Base-by-base conservation (phyloP, 805 yeast genomes). In the Candida maris region DNA sequence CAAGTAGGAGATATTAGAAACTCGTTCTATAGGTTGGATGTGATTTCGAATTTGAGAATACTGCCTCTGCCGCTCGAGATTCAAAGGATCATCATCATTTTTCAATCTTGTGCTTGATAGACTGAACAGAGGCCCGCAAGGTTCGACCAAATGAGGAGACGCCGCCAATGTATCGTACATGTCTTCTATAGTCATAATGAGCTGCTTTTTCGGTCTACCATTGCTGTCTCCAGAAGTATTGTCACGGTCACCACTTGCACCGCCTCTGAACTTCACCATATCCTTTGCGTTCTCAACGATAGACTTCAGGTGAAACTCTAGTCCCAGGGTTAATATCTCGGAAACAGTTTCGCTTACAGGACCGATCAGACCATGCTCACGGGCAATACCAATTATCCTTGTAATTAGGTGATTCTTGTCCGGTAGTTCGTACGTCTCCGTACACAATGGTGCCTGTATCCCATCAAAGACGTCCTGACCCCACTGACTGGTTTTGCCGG, bases 391-490 rank as follows among this genome's bases (percentile, higher is more conserved):
- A 15, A 80, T 62, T 70, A 93, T 79, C 35, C 88, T 70, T 9
- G 79, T 65, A 35, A 77, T 74, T 30, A 93, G 60, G 25, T 71
- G 72, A 30, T 80, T 88, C 27, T 71, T 68, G 46, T 91, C 97
- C 0, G 97, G 97, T 4, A 93, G 59, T 44, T 89, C 89, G 55
- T 70, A 85, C 24, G 76, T 68, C 47, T 91, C 95, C 1, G 85
- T 67, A 2, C 91, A 74, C 23, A 89, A 67, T 4, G 93, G 91
- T 2, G 93, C 76, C 48, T 85, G 87, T 37, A 86, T 74, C 3
- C 93, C 94, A 52, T 82, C 88, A 36, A 82, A 73, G 13, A 93
- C 85, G 54, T 93, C 97, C 58, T 89, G 96, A 16, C 94, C 86
- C 91, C 96, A 88, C 48, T 82, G 82, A 20, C 79, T 73, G 22